Percentiles rank a stretch among this genome's conserved stretches.
Conservation (phyloP, 1,284 basidiomycete species). For the Ganoderma boninense region DNA sequence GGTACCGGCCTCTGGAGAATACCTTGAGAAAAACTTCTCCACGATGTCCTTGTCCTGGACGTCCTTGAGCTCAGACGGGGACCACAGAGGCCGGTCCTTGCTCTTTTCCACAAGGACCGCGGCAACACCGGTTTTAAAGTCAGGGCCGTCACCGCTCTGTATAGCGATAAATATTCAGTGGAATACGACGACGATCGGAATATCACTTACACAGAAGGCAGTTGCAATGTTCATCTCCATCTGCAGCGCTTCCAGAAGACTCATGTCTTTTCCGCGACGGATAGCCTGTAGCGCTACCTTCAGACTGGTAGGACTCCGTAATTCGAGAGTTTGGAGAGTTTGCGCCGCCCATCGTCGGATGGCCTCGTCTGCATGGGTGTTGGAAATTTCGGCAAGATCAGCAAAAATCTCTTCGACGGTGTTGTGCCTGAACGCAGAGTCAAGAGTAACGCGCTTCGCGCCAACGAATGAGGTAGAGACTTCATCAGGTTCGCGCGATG, state of each 20-base stretch:
- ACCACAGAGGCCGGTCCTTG: slow-evolving; percentile 67
- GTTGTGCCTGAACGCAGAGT: slow-evolving; percentile 77
- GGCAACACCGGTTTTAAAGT: slow-evolving; percentile 85
- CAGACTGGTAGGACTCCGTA: slow-evolving; percentile 90
- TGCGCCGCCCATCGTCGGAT: slow-evolving; percentile 78
- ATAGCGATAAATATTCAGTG: slow-evolving; percentile 7
- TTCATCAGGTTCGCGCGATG: slow-evolving; percentile 67
- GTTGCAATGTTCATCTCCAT: slow-evolving; percentile 87
- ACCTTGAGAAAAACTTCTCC: slow-evolving; percentile 64
- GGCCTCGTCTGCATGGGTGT: slow-evolving; percentile 50
- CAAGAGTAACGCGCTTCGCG: slow-evolving; percentile 76
- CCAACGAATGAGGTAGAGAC: slow-evolving; percentile 66
- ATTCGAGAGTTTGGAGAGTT: slow-evolving; percentile 69
- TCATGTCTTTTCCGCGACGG: slow-evolving; percentile 69
- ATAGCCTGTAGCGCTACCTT: slow-evolving; percentile 86
- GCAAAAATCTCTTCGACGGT: slow-evolving; percentile 77
- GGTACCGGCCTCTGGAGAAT: slow-evolving; percentile 39
- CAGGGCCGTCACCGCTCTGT: slow-evolving; percentile 78
- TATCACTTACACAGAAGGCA: slow-evolving; percentile 78
- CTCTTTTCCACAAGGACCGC: slow-evolving; percentile 77
- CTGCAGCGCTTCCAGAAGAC: slow-evolving; percentile 73
- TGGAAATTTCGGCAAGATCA: slow-evolving; percentile 58
- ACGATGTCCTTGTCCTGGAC: slow-evolving; percentile 63
- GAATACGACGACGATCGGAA: slow-evolving; percentile 1
- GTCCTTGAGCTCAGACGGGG: slow-evolving; percentile 64